Evolutionary conservation across 2,329 filamentous ascomycete genomes (phyloP), one percentile per base, ranked within the genome.

Genomic region (Paradendryphiella salina): DNA sequence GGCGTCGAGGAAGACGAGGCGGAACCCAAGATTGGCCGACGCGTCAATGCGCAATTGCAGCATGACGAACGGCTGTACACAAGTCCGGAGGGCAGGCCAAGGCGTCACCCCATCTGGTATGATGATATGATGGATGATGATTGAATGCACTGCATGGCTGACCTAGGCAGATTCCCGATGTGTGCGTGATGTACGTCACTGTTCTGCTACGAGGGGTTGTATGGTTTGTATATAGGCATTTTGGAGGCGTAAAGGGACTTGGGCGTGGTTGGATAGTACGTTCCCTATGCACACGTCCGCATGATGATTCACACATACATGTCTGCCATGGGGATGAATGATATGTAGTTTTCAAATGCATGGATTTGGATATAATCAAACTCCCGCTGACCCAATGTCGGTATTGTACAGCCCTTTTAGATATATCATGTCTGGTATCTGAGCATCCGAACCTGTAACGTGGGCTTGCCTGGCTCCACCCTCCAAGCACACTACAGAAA

Each of bases 1-100:
- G 80, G 80, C 0, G 69, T 78, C 1, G 77, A 80, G 0, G 88
- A 90, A 59, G 87, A 90, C 51, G 85, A 74, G 38, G 72, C 64
- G 1, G 67, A 73, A 35, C 71, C 70, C 2, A 62, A 61, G 53
- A 47, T 74, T 45, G 67, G 69, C 3, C 56, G 67, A 23, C 55
- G 71, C 45, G 71, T 73, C 39, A 72, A 73, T 50, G 65, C 71
- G 18, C 61, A 68, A 48, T 52, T 73, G 34, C 65, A 69, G 51
- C 68, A 73, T 48, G 71, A 73, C 36, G 70, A 71, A 18, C 59
- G 67, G 13, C 44, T 74, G 35, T 73, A 74, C 37, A 55, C 61
- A 31, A 61, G 45, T 37, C 49, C 45, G 13, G 56, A 56, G n/a
- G 59, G 55, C 15, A 47, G 57, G n/a, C 41, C 57, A 23, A 61